Evolutionary conservation across 352 stramenopile genomes (phyloP).

Genomic region (Globisporangium megalacanthum): DNA sequence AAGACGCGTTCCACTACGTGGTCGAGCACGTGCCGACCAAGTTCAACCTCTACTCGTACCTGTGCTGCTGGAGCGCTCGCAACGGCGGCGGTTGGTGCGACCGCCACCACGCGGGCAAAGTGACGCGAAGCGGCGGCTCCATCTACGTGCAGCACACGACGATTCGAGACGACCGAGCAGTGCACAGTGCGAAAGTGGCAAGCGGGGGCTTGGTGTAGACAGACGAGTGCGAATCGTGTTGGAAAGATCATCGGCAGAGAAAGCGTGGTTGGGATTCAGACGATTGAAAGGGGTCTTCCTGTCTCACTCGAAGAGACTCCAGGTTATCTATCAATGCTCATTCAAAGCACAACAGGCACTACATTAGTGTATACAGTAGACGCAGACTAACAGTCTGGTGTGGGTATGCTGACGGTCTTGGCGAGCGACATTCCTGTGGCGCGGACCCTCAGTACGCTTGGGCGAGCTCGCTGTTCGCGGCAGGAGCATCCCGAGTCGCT

Average conservation of each 20-base stretch:
- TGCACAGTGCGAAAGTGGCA: slow-evolving; percentile 1
- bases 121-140: slow-evolving; percentile 51
- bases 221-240: neutral
- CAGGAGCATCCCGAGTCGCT: neutral
- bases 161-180: neutral
- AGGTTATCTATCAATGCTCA: too few species aligned
- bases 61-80: slow-evolving; percentile 66
- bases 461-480: slow-evolving; percentile 4
- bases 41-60: slow-evolving; percentile 83
- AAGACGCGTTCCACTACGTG: slow-evolving; percentile 74
- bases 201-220: neutral
- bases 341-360: too few species aligned
- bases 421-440: too few species aligned
- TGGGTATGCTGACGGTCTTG: too few species aligned
- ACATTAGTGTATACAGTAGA: neutral
- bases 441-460: slow-evolving; percentile 9
- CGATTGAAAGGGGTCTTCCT: too few species aligned
- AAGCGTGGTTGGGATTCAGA: too few species aligned
- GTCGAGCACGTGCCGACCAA: slow-evolving; percentile 83
- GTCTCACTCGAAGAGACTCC: too few species aligned
- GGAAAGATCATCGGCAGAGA: too few species aligned
- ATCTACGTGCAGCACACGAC: slow-evolving; percentile 44
- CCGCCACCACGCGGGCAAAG: slow-evolving; percentile 44
- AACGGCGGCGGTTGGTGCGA: slow-evolving; percentile 79
- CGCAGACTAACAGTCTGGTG: slow-evolving; percentile 5